Evolutionary conservation across 345 rosid species (phyloP).

Genomic region (Citrus trifoliata): DNA sequence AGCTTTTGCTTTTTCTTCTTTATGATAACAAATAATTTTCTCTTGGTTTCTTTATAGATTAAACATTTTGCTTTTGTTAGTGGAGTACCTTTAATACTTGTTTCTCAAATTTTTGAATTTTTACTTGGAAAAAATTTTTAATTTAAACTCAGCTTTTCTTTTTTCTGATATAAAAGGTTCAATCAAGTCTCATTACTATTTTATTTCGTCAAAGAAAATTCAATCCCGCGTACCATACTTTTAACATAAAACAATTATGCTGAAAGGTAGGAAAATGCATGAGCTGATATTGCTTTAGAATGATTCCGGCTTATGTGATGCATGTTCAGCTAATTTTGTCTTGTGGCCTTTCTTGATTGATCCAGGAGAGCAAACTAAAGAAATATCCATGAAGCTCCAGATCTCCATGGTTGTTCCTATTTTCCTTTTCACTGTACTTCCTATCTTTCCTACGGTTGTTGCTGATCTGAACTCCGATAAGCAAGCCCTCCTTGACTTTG

Average conservation of each 20-base stretch:
- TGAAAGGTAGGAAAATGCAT: too few relatives aligned
- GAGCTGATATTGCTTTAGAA: not conserved
- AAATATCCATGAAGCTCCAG: constrained; percentile 27
- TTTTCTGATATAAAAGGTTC: not conserved
- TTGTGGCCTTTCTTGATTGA: not conserved
- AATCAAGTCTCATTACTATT: not conserved
- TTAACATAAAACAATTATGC: not conserved
- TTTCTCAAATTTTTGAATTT: constrained; percentile 6
- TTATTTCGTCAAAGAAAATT: not conserved
- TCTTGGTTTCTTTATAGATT: constrained; percentile 30
- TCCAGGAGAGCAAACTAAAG: not conserved
- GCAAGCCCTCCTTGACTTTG: constrained; percentile 57
- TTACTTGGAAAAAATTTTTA: not conserved
- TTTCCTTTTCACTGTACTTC: constrained; percentile 22
- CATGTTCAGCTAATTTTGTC: not conserved
- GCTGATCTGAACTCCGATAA: constrained; percentile 50
- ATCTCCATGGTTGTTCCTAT: constrained; percentile 16
- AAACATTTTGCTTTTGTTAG: constrained; percentile 14
- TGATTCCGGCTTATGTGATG: not conserved
- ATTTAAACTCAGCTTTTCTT: not conserved
- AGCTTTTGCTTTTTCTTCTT: constrained; percentile 29
- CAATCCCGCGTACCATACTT: not conserved
- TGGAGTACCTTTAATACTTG: constrained; percentile 9
- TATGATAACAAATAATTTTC: constrained; percentile 9
- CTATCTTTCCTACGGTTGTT: constrained; percentile 8